Evolutionary conservation across 1,139 yeast genomes (phyloP).

Genomic region (Suhomyces yuchorum): DNA sequence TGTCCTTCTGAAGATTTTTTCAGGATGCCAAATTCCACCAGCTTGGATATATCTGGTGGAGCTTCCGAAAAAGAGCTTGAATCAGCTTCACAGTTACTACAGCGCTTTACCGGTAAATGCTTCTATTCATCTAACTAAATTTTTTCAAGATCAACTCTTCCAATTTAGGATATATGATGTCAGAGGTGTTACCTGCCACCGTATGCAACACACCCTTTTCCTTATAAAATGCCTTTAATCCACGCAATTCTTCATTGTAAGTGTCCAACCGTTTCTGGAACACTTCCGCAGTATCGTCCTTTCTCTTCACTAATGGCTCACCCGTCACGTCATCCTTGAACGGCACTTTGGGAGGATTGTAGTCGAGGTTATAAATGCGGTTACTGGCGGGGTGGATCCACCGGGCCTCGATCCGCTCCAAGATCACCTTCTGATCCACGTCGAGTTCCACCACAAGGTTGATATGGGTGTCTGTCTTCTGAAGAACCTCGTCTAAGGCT

Average conservation of each 20-base stretch:
- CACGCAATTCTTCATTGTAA: slow-evolving; percentile 61
- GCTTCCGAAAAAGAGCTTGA: too few relatives aligned
- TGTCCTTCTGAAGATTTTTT: too few relatives aligned
- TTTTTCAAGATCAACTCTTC: slow-evolving; percentile 37
- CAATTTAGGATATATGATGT: slow-evolving; percentile 77
- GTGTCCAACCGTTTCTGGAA: slow-evolving; percentile 67
- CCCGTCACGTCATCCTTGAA: slow-evolving; percentile 89
- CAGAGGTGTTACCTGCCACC: slow-evolving; percentile 79
- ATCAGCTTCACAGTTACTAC: too few relatives aligned
- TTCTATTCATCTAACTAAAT: too few relatives aligned
- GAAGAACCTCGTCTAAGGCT: slow-evolving; percentile 53
- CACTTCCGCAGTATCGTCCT: slow-evolving; percentile 75
- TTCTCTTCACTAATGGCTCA: slow-evolving; percentile 74
- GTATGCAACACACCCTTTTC: slow-evolving; percentile 53
- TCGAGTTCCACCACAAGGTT: slow-evolving; percentile 81
- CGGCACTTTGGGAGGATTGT: slow-evolving; percentile 83
- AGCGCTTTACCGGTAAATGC: too few relatives aligned
- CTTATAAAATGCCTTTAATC: slow-evolving; percentile 64
- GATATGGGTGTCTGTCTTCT: slow-evolving; percentile 40
- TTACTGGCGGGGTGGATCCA: slow-evolving; percentile 88
- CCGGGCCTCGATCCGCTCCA: slow-evolving; percentile 79
- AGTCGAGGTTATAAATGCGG: slow-evolving; percentile 79
- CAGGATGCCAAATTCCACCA: too few relatives aligned
- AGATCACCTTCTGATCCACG: slow-evolving; percentile 78
- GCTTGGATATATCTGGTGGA: too few relatives aligned